These are phyloP conservation scores for Metarhizium brunneum DNA, from an alignment of 2,329 filamentous ascomycete species.

Conservation along the genomic window DNA sequence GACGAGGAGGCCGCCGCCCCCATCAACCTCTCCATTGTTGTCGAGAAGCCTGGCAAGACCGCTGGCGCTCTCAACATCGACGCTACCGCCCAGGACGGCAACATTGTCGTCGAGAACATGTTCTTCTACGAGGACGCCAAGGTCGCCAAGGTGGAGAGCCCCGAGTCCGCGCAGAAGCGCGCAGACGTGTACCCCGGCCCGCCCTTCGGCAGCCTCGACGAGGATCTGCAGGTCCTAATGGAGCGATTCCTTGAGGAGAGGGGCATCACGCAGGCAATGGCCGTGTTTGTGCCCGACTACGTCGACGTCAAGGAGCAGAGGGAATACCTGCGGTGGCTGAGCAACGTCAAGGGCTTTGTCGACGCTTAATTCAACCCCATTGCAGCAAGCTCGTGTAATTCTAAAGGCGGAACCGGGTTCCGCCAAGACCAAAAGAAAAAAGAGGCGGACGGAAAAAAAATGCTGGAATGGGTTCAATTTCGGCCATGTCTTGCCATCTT, in stretches of 20 bases:
- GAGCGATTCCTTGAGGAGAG: slow-evolving; percentile 94
- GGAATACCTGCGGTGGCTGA: slow-evolving; percentile 89
- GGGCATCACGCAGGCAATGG: slow-evolving; percentile 78
- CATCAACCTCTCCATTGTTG: slow-evolving; percentile 72
- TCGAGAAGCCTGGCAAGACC: slow-evolving; percentile 72
- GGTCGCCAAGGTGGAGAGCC: slow-evolving; percentile 64
- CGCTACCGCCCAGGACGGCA: slow-evolving; percentile 75
- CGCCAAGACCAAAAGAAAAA: background rate
- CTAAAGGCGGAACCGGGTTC: background rate
- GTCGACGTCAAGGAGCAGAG: slow-evolving; percentile 98
- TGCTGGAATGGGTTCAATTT: background rate
- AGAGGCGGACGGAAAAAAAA: background rate
- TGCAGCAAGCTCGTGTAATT: background rate
- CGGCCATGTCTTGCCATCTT: background rate
- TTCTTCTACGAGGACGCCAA: slow-evolving; percentile 76
- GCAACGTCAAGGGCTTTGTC: slow-evolving; percentile 78
- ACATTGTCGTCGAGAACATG: slow-evolving; percentile 82
- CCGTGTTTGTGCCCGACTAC: slow-evolving; percentile 89
- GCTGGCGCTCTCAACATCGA: slow-evolving; percentile 76
- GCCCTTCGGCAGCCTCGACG: slow-evolving; percentile 87
- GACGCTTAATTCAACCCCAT: slow-evolving; percentile 44
- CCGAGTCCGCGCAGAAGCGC: slow-evolving; percentile 69
- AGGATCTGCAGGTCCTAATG: slow-evolving; percentile 86
- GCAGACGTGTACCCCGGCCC: slow-evolving; percentile 81
- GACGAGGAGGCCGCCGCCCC: slow-evolving; percentile 59